These are phyloP conservation scores for Fusarium sp. DNA, from an alignment of 2,329 filamentous ascomycete genomes.

Conservation along the genomic window DNA sequence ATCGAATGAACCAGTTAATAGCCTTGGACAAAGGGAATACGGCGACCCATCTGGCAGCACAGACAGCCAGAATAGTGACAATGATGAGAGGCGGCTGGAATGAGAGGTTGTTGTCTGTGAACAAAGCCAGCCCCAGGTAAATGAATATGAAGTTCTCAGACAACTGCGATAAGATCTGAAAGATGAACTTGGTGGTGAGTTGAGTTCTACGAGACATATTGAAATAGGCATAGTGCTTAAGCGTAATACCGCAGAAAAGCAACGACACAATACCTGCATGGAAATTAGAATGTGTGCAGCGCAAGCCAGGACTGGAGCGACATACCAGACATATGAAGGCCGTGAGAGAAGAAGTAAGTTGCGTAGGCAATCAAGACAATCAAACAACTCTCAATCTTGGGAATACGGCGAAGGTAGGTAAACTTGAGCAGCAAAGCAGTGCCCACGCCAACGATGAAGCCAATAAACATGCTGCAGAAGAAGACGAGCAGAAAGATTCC, in stretches of 20 bases:
- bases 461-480: slow-evolving; percentile 92
- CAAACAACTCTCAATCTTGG: slow-evolving; percentile 96
- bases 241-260: slow-evolving; percentile 95
- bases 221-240: slow-evolving; percentile 99
- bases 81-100: slow-evolving; percentile 97
- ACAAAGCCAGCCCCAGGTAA: slow-evolving; percentile 92
- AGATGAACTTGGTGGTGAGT: slow-evolving; percentile 96
- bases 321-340: slow-evolving; percentile 93
- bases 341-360: slow-evolving; percentile 98
- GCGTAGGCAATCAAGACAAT: slow-evolving; percentile 95
- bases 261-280: slow-evolving; percentile 87
- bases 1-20: slow-evolving; percentile 93
- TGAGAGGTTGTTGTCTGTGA: slow-evolving; percentile 86
- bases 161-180: slow-evolving; percentile 91
- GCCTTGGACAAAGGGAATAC: slow-evolving; percentile 90
- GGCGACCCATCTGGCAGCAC: slow-evolving; percentile 88
- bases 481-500: slow-evolving; percentile 96
- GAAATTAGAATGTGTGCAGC: slow-evolving; percentile 13
- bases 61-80: slow-evolving; percentile 90
- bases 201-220: slow-evolving; percentile 99
- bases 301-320: background rate
- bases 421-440: slow-evolving; percentile 93
- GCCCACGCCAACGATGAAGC: slow-evolving; percentile 83
- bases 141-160: slow-evolving; percentile 99
- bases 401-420: slow-evolving; percentile 89